A percentile compares a stretch with the other conserved stretches of the same genome.
phyloP scores from a whole-genome alignment of 192 early-diverging fungal genomes.

The Mortierella claussenii region DNA sequence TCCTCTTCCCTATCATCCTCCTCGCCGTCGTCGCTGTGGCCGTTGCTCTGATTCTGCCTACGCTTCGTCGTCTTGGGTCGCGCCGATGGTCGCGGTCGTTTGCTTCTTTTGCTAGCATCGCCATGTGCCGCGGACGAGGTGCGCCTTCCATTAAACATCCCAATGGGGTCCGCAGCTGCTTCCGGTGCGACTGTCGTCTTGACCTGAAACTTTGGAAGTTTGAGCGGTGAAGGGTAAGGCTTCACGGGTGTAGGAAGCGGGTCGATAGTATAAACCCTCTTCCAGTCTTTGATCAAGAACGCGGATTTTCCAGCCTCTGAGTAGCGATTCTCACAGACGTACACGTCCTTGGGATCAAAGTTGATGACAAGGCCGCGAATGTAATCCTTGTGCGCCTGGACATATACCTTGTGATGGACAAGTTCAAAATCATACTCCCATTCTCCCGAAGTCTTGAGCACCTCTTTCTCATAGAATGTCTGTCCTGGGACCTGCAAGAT shows the following conservation, averaged over 20 bases:
- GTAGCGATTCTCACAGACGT: conserved; percentile 49
- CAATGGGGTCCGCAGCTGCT: conserved; percentile 6
- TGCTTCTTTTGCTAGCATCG: conserved; percentile 15
- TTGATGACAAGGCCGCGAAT: conserved; percentile 27
- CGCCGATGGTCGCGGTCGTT: conserved; percentile 20
- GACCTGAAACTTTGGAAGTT: conserved; percentile 33
- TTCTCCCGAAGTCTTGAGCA: conserved; percentile 49
- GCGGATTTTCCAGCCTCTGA: conserved; percentile 45
- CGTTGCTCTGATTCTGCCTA: conserved; percentile 13
- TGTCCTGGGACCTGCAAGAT: conserved; percentile 47
- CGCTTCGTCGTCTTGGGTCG: conserved; percentile 26
- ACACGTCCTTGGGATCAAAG: conserved; percentile 52
- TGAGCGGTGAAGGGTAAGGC: conserved; percentile 36
- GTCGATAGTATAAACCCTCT: conserved; percentile 42
- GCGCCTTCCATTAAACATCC: conserved; percentile 34
- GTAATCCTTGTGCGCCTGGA: conserved; percentile 47
- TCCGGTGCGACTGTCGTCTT: conserved; percentile 26
- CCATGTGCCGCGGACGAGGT: conserved; percentile 19
- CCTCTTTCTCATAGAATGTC: conserved; percentile 51
- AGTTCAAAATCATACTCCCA: conserved; percentile 46
- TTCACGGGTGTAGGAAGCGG: conserved; percentile 26
- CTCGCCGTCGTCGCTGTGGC: conserved; percentile 28
- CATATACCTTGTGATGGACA: conserved; percentile 42
- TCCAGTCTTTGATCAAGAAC: conserved; percentile 54
- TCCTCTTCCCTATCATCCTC: conserved; percentile 36